Evolutionary conservation across 2,329 filamentous ascomycete species (phyloP).

Genomic region (Cladosporium cucumerinum): DNA sequence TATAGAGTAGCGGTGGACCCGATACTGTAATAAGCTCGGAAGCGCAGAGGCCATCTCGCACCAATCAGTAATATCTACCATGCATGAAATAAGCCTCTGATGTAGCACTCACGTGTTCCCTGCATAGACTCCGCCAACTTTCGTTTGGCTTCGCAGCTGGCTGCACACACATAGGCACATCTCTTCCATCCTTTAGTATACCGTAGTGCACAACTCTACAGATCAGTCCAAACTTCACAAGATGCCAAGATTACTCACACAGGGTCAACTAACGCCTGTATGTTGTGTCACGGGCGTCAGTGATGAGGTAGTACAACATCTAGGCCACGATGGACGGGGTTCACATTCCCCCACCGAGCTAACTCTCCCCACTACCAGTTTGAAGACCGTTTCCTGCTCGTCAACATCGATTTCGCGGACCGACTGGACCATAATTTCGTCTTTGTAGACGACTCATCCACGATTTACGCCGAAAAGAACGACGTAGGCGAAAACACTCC

Average conservation of each 20-base stretch:
- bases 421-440: not conserved
- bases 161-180: not conserved
- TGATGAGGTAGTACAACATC: not conserved
- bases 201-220: not conserved
- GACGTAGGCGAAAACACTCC: not conserved
- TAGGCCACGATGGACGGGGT: not conserved
- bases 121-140: not conserved
- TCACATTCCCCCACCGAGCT: not conserved
- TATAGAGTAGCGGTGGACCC: not conserved
- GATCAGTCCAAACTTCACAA: not conserved
- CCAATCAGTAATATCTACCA: not conserved
- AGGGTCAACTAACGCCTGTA: not conserved
- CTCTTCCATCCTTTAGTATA: not conserved
- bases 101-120: not conserved
- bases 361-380: not conserved
- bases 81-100: not conserved
- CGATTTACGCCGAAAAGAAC: not conserved
- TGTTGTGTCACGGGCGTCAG: conserved; percentile 1
- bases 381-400: not conserved
- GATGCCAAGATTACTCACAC: not conserved
- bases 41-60: not conserved
- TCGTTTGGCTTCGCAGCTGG: not conserved
- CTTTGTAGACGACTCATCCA: not conserved
- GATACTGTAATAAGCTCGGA: not conserved
- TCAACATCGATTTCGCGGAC: not conserved